phyloP scores from a whole-genome alignment of 495 filamentous ascomycete genomes.

The Aspergillus mulundensis region DNA sequence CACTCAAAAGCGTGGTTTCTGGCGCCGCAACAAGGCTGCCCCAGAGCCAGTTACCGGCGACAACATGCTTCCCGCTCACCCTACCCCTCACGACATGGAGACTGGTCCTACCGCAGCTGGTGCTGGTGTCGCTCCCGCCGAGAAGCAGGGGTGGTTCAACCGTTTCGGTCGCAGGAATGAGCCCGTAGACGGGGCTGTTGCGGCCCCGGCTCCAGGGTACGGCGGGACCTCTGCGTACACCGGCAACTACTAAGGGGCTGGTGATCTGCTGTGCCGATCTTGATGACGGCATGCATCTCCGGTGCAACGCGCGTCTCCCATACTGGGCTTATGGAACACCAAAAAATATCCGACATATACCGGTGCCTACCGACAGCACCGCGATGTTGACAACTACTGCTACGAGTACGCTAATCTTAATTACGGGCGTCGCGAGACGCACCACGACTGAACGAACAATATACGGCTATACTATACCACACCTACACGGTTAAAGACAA shows the following conservation, averaged over 20 bases:
- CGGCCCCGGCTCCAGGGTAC: conserved; percentile 15
- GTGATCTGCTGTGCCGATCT: neutral
- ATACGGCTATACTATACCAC: neutral
- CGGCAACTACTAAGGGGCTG: conserved; percentile 31
- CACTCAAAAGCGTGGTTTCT: conserved; percentile 47
- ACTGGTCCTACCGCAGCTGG: conserved; percentile 16
- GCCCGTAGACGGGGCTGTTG: neutral
- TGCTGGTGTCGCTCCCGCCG: conserved; percentile 16
- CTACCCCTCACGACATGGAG: conserved; percentile 38
- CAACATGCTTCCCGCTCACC: conserved; percentile 34
- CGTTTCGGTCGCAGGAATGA: conserved; percentile 24
- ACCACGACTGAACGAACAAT: neutral
- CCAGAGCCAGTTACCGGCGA: conserved; percentile 27
- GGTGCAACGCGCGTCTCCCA: neutral
- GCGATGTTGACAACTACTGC: neutral
- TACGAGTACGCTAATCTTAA: neutral
- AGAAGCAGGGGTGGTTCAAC: conserved; percentile 23
- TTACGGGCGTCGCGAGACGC: neutral
- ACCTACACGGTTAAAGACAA: too few species aligned
- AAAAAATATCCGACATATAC: neutral
- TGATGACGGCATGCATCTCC: neutral
- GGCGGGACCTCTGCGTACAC: conserved; percentile 37
- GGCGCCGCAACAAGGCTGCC: conserved; percentile 45
- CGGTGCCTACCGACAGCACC: neutral
- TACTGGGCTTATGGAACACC: neutral